phyloP scores from a whole-genome alignment of 768 basidiomycete species.

The Russula sp. region DNA sequence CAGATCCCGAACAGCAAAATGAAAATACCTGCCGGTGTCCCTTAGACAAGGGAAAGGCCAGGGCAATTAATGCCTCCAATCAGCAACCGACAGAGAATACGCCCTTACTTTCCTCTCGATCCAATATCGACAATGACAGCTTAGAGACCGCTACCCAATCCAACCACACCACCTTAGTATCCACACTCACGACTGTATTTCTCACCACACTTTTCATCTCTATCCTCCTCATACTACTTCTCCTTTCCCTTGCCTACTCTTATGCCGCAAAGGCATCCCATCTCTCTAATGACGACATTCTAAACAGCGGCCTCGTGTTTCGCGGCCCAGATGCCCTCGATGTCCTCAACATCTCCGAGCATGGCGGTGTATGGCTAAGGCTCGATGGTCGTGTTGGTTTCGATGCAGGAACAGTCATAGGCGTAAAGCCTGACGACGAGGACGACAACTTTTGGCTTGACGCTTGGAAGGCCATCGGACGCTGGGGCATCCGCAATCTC shows the following conservation, averaged over 20 bases:
- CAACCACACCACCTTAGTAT: conserved; percentile 31
- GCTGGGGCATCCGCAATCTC: conserved; percentile 56
- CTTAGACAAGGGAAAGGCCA: conserved; percentile 50
- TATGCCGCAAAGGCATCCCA: conserved; percentile 53
- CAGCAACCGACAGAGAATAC: conserved; percentile 45
- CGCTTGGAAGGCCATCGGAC: conserved; percentile 61
- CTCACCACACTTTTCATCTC: conserved; percentile 49
- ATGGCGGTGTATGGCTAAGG: conserved; percentile 54
- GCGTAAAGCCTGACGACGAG: conserved; percentile 42
- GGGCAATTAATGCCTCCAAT: conserved; percentile 31
- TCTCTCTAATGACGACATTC: conserved; percentile 51
- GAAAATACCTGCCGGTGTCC: neutral
- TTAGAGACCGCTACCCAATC: conserved; percentile 25
- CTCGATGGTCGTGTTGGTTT: conserved; percentile 55
- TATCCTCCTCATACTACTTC: conserved; percentile 38
- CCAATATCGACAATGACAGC: conserved; percentile 29
- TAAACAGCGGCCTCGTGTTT: conserved; percentile 50
- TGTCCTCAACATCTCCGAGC: conserved; percentile 53
- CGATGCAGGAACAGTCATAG: conserved; percentile 59
- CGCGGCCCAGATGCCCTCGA: conserved; percentile 57
- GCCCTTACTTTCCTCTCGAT: conserved; percentile 45
- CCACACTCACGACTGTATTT: conserved; percentile 44
- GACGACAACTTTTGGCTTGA: conserved; percentile 39
- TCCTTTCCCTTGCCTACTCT: conserved; percentile 55
- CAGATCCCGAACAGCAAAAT: neutral